Base-by-base conservation (phyloP, 2,329 filamentous ascomycete genomes). In the Verticillium longisporum region DNA sequence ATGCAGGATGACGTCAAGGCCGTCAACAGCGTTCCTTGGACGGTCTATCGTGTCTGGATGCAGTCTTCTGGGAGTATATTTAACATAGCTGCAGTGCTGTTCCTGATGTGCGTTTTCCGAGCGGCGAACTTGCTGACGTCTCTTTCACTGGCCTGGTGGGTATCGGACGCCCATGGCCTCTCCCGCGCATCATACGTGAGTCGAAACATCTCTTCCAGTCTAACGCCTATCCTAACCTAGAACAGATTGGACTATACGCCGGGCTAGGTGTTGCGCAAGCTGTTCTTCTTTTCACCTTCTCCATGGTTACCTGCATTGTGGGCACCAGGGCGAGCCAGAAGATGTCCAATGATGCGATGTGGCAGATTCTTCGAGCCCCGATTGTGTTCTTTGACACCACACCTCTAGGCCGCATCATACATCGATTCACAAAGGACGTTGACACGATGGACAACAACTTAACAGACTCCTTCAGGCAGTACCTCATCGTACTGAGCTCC, bases 341-440 rank as follows among this genome's bases (percentile, higher is more conserved):
- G 38, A 92, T 98, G 85, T 83, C 97, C 58, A 85, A 89, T 34
- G 81, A 86, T 41, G 94, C 95, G 6, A 90, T 98, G 68, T 86
- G 82, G 9, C 83, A 90, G 15, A 91, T 95, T 1, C 77, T 88
- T n/a, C 80, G 86, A 32, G 86, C 86, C 2, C 86, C 86, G 15
- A 88, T 88, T 92, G 89, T 90, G 4, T 98, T 98, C 77, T 98
- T 98, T 76, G 95, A 99, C 69, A 98, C 95, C 0, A 98, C 95
- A 0, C 95, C 95, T 0, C 83, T 98, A 1, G 95, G 95, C 26
- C 89, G 94, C 37, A 97, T 98, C 73, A 97, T 92, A 31, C 98
- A 98, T 73, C 90, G 95, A 15, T 98, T 98, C 76, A 96, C 92
- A 33, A 89, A 94, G 67, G 95, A 99, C 70, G 90, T 98, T 50